Base-by-base conservation (phyloP, 345 rosid species). In the Hibiscus trionum region DNA sequence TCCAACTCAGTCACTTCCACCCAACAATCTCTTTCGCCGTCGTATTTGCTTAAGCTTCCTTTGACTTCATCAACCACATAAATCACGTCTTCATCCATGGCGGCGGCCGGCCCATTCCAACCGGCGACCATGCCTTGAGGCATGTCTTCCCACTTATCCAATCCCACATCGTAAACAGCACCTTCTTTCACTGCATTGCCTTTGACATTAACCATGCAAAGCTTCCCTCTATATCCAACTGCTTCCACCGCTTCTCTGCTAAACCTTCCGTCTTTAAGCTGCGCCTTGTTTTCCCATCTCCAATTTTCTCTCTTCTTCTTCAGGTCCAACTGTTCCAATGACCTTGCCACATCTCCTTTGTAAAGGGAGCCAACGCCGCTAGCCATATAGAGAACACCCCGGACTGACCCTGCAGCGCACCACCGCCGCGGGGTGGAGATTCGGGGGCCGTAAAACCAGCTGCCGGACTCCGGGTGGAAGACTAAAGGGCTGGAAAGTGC, bases 191-290 rank as follows among this genome's bases (percentile, higher is more conserved):
- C 12, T 11, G 84, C 80, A 62, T 79, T 76, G 0, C 89, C 89
- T 80, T 81, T 86, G 3, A 86, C 84, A 50, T 84, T 86, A 1
- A 86, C 89, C 89, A 86, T 84, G 47, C 80, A 62, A n/a, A 86
- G 80, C 72, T 81, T 86, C 46, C 76, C 85, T 75, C 72, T 84
- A 15, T 57, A 87, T 0, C 89, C 88, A 5, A 87, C 79, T 0
- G 84, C 88, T 7, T 84, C 89, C 7, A 86, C 77, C 0, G 88
- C 89, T 69, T 87, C 91, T 62, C 89, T 76, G n/a, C 90, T 81
- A 39, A 88, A 86, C 62, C 82, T 79, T 12, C 77, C 70, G 60
- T 86, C 86, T 82, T 74, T 84, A 62, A 88, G 72, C 3, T 73
- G 63, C 37, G 76, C 76, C 60, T 74, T 53, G 55, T 75, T 80